Evolutionary conservation across 768 basidiomycete species (phyloP), one percentile per base, ranked within the genome.

Genomic region (Filobasidium floriforme): DNA sequence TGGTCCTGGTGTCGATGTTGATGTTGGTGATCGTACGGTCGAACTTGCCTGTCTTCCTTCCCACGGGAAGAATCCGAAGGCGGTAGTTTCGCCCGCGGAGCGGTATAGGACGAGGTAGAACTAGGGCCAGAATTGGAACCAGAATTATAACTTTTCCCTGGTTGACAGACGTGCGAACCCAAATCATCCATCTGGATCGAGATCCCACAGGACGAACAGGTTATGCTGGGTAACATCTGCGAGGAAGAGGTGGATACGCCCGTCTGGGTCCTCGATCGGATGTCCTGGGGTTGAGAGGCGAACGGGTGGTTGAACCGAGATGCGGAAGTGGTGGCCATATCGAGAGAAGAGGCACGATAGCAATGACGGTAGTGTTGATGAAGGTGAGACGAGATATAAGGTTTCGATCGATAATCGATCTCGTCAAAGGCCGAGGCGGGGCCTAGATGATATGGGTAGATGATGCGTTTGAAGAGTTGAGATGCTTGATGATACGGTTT

Each of bases 201-300:
- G 10, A 81, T 80, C 71, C 81, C 80, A 75, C 92, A 96, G 37
- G 80, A 87, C 1, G 89, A 89, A 77, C 92, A 96, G 76, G 88
- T 93, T 67, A 92, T 87, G 1, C 46, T 49, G 12, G 46, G 46
- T 49, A 49, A 37, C 32, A 22, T 49, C 46, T 49, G 46, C 5
- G 46, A 49, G 18, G 46, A 49, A 22, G 22, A 49, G 46, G 46
- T 18, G 18, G 46, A 49, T 15, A 22, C 14, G 46, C 18, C 22
- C 46, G 46, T 49, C 46, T 49, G 18, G 15, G 46, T 49, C 22
- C 46, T 49, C 46, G 46, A 14, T 49, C 22, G 46, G 46, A 49
- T 15, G 46, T 49, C 22, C 18, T 12, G 46, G 3, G 15, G 46
- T 18, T 49, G 46, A 12, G 46, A 49, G 46, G 46, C 15, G 46